Conservation (phyloP, 2,329 filamentous ascomycete genomes). For the Zasmidium angulare region DNA sequence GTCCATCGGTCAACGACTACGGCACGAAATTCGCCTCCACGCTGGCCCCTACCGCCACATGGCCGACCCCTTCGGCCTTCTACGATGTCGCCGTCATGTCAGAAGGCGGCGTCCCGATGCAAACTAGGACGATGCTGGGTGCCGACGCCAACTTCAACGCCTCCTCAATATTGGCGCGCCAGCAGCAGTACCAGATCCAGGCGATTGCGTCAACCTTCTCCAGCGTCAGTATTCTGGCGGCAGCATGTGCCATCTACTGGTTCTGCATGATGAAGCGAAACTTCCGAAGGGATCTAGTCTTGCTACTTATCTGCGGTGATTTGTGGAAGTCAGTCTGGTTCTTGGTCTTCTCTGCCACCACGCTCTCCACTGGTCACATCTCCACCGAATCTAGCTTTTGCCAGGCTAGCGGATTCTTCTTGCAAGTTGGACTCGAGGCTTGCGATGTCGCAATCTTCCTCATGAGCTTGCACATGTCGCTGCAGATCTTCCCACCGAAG, state of each 20-base stretch:
- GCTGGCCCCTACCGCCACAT: not conserved
- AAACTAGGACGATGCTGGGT: constrained; percentile 8
- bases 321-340: constrained; percentile 70
- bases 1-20: not conserved
- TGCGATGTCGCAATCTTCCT: constrained; percentile 61
- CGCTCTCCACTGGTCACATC: constrained; percentile 51
- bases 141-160: constrained; percentile 21
- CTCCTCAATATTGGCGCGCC: constrained; percentile 14
- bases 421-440: constrained; percentile 27
- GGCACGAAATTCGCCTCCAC: not conserved
- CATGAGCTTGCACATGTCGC: constrained; percentile 70
- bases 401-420: constrained; percentile 31
- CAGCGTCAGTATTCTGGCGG: constrained; percentile 57
- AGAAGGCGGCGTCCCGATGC: not conserved
- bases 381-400: constrained; percentile 23
- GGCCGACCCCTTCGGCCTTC: not conserved
- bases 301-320: constrained; percentile 71
- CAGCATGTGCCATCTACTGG: constrained; percentile 64
- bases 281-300: constrained; percentile 73
- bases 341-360: constrained; percentile 62
- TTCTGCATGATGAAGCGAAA: constrained; percentile 71
- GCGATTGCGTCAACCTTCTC: constrained; percentile 37
- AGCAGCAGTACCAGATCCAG: constrained; percentile 31
- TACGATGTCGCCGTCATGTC: not conserved
- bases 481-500: constrained; percentile 66